These are phyloP conservation scores for Fusarium coicis DNA, from an alignment of 2,329 filamentous ascomycete species.

Conservation along the genomic window DNA sequence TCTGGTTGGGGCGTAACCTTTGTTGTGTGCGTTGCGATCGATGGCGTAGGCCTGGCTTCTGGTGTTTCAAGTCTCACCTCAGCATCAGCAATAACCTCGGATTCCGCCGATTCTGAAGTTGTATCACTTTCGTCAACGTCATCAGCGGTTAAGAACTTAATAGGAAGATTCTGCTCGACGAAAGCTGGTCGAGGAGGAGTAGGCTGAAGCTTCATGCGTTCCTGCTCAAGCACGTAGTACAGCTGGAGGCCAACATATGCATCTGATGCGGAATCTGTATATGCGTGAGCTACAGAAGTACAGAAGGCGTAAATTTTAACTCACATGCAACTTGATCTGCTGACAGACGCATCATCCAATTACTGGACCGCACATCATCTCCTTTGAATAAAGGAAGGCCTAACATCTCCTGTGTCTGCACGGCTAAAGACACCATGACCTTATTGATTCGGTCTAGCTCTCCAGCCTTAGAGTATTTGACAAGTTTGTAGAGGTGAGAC, in stretches of 20 bases:
- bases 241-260: conserved; percentile 83
- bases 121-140: conserved; percentile 47
- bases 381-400: conserved; percentile 82
- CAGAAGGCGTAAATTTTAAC: conserved; percentile 43
- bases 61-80: conserved; percentile 8
- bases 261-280: conserved; percentile 79
- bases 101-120: conserved; percentile 43
- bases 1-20: background rate
- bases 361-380: conserved; percentile 72
- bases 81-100: conserved; percentile 16
- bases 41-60: background rate
- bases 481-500: conserved; percentile 81
- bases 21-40: background rate
- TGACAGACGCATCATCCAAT: conserved; percentile 76
- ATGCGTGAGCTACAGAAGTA: conserved; percentile 1
- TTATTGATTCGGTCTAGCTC: conserved; percentile 71
- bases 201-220: conserved; percentile 73
- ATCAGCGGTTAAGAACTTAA: conserved; percentile 58
- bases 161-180: conserved; percentile 73
- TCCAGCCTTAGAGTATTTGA: conserved; percentile 70
- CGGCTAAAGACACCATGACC: conserved; percentile 71
- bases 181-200: conserved; percentile 76
- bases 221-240: conserved; percentile 76
- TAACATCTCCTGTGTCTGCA: conserved; percentile 76
- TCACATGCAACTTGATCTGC: conserved; percentile 76